Evolutionary conservation across 1,284 basidiomycete species (phyloP).

Genomic region (Neotropicomus parvogracilis): DNA sequence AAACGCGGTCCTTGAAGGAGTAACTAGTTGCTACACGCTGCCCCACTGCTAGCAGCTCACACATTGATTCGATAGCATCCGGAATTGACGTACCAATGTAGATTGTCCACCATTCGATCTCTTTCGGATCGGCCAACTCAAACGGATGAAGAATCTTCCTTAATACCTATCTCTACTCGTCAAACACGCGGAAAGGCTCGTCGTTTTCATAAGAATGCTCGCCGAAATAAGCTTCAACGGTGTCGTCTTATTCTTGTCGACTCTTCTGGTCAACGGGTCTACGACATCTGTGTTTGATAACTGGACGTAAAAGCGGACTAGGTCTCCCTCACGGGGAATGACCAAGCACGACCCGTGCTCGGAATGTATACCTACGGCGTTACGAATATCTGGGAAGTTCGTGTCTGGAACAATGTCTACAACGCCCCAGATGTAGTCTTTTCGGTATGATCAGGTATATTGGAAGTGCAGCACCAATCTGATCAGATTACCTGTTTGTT

Average conservation of each 20-base stretch:
- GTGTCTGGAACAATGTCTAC: constrained; percentile 70
- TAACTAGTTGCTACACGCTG: constrained; percentile 72
- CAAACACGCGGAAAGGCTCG: neutral
- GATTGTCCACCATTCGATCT: constrained; percentile 78
- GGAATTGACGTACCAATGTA: constrained; percentile 53
- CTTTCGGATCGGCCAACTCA: constrained; percentile 52
- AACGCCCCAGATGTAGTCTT: constrained; percentile 77
- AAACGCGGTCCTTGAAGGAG: constrained; percentile 64
- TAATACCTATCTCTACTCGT: constrained; percentile 44
- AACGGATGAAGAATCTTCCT: constrained; percentile 68
- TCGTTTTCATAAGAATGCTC: constrained; percentile 25
- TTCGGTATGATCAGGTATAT: neutral
- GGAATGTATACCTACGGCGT: constrained; percentile 58
- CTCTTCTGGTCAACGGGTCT: constrained; percentile 43
- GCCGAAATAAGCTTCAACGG: constrained; percentile 63
- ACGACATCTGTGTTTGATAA: constrained; percentile 51
- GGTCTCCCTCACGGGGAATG: constrained; percentile 72
- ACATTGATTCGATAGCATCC: neutral
- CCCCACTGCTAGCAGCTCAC: constrained; percentile 43
- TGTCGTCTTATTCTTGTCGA: constrained; percentile 59
- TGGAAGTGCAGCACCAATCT: neutral
- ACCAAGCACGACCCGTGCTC: constrained; percentile 64
- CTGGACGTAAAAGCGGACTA: constrained; percentile 75
- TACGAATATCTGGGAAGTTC: constrained; percentile 80
- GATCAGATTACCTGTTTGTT: constrained; percentile 6